phyloP scores from a whole-genome alignment of 352 stramenopile species.

The Halophytophthora polymorphica region DNA sequence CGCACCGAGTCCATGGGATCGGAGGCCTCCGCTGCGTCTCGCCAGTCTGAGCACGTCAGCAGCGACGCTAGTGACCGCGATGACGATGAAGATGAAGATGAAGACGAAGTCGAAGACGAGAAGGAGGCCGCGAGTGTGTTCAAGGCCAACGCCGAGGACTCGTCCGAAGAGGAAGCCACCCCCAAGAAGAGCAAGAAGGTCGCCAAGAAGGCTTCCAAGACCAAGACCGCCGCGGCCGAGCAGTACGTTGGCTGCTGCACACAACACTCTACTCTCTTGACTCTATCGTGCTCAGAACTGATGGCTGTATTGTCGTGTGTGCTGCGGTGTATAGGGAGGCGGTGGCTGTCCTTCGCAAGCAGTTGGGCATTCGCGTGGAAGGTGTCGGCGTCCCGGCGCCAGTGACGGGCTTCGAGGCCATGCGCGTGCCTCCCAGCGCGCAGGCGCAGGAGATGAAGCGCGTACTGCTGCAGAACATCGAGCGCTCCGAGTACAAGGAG shows the following conservation, averaged over 20 bases:
- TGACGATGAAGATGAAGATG: slow-evolving; percentile 14
- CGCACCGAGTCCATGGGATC: slow-evolving; percentile 38
- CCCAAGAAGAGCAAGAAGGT: slow-evolving; percentile 5
- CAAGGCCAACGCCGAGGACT: slow-evolving; percentile 24
- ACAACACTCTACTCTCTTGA: background rate
- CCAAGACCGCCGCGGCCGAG: slow-evolving; percentile 15
- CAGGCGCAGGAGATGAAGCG: slow-evolving; percentile 58
- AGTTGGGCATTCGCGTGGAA: slow-evolving; percentile 79
- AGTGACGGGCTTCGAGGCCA: slow-evolving; percentile 72
- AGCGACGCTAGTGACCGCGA: slow-evolving; percentile 23
- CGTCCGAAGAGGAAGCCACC: slow-evolving; percentile 7
- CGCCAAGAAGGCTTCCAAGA: slow-evolving; percentile 27
- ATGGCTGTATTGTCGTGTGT: background rate
- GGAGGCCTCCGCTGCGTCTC: slow-evolving; percentile 5
- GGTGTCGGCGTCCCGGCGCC: slow-evolving; percentile 61
- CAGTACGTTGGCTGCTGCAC: slow-evolving; percentile 15
- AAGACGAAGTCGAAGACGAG: slow-evolving; percentile 25
- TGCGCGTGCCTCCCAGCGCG: slow-evolving; percentile 47
- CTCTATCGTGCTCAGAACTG: background rate
- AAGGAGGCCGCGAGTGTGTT: slow-evolving; percentile 51
- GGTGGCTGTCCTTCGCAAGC: slow-evolving; percentile 61
- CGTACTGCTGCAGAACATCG: slow-evolving; percentile 79
- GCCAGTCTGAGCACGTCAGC: slow-evolving; percentile 11
- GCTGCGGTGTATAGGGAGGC: slow-evolving; percentile 36
- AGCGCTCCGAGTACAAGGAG: slow-evolving; percentile 95